These are phyloP conservation scores for Pseudogymnoascus sp. DNA, from an alignment of 2,329 filamentous ascomycete species.

Conservation along the genomic window DNA sequence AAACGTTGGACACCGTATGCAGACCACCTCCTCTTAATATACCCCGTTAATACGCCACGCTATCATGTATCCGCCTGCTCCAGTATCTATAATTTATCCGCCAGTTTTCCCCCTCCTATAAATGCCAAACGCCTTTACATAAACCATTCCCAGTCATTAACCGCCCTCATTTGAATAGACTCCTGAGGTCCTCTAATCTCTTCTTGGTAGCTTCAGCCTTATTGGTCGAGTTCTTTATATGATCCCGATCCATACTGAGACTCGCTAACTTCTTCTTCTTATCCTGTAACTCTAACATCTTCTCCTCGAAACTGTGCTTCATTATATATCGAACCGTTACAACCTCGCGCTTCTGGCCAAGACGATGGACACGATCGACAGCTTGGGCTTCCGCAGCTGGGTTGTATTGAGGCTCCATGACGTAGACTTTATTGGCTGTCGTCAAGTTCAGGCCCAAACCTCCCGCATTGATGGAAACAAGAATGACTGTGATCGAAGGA, in stretches of 20 bases:
- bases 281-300: conserved; percentile 80
- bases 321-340: conserved; percentile 87
- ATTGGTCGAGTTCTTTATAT: conserved; percentile 21
- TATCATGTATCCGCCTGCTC: conserved; percentile 1
- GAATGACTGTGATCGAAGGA: conserved; percentile 65
- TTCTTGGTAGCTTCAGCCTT: conserved; percentile 31
- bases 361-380: conserved; percentile 82
- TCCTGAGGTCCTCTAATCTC: conserved; percentile 52
- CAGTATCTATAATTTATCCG: neutral
- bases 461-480: conserved; percentile 88
- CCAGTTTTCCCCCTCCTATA: neutral
- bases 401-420: conserved; percentile 99
- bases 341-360: conserved; percentile 86
- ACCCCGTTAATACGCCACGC: neutral
- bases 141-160: neutral
- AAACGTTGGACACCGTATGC: conserved; percentile 4
- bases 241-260: conserved; percentile 66
- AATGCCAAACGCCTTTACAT: conserved; percentile 4
- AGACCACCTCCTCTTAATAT: neutral
- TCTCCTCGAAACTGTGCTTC: conserved; percentile 85
- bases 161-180: conserved; percentile 42
- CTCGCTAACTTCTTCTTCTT: conserved; percentile 91
- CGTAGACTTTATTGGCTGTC: conserved; percentile 76
- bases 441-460: conserved; percentile 90
- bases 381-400: conserved; percentile 92